Percentiles rank a stretch among this genome's conserved stretches.
phyloP scores from a whole-genome alignment of 345 rosid genomes.

The Litchi chinensis region DNA sequence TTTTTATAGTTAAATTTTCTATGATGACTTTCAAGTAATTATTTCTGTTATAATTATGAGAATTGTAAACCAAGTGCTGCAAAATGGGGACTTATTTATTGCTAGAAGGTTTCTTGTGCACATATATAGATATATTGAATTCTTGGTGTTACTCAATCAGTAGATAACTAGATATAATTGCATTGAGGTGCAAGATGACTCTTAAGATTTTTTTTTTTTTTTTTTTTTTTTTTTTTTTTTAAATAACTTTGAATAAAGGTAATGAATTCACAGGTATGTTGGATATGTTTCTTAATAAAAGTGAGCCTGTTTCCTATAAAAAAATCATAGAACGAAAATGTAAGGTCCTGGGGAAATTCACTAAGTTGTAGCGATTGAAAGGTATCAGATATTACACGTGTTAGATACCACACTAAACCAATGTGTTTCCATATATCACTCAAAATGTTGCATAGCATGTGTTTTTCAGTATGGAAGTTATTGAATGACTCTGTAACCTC shows the following conservation, averaged over 20 bases:
- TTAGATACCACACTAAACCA: neutral
- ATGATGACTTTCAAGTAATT: neutral
- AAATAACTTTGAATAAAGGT: too few relatives aligned
- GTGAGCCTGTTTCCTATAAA: too few relatives aligned
- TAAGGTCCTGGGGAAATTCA: neutral
- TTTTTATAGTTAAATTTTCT: neutral
- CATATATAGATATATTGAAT: neutral
- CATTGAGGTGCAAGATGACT: neutral
- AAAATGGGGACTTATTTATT: neutral
- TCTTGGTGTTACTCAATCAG: neutral
- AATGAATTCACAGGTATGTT: too few relatives aligned
- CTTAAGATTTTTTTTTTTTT: too few relatives aligned
- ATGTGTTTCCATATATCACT: neutral
- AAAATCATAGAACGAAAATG: too few relatives aligned
- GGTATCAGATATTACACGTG: neutral
- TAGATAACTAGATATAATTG: neutral
- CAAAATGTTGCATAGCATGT: neutral
- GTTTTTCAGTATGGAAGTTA: neutral
- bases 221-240: too few relatives aligned
- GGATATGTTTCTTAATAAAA: neutral
- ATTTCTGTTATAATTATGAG: neutral
- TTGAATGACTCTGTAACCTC: neutral
- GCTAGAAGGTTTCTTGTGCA: neutral
- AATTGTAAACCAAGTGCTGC: neutral
- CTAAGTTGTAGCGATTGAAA: neutral